phyloP scores from a whole-genome alignment of 495 filamentous ascomycete genomes.

The Annulohypoxylon nitens region DNA sequence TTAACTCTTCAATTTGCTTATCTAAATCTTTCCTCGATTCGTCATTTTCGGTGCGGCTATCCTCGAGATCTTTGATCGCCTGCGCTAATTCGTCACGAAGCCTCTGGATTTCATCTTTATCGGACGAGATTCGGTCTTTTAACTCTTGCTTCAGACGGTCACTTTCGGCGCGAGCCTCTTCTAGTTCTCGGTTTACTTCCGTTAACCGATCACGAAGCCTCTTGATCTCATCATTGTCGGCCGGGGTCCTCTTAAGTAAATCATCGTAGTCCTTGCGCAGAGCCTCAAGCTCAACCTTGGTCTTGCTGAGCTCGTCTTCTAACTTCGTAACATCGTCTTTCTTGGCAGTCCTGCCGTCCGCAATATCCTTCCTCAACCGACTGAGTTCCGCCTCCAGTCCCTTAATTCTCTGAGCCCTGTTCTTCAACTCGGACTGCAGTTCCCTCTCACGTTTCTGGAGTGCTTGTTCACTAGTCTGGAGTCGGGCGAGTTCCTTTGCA shows the following conservation, averaged over 20 bases:
- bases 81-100: neutral
- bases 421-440: conserved; percentile 25
- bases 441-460: conserved; percentile 27
- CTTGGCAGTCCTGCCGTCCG: neutral
- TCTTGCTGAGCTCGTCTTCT: neutral
- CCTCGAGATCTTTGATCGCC: neutral
- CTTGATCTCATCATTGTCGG: conserved; percentile 1
- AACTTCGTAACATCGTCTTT: neutral
- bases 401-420: conserved; percentile 12
- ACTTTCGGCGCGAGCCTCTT: neutral
- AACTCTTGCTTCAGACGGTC: neutral
- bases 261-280: neutral
- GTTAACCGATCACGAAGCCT: neutral
- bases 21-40: neutral
- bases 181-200: neutral
- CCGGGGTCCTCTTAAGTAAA: neutral
- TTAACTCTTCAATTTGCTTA: neutral
- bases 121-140: neutral
- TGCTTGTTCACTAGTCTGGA: neutral
- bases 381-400: conserved; percentile 7
- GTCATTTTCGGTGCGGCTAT: neutral
- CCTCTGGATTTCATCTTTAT: neutral
- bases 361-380: neutral
- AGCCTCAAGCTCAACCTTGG: conserved; percentile 1
- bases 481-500: neutral